phyloP scores from a whole-genome alignment of 2,329 filamentous ascomycete genomes.

The Fusarium mexicanum region DNA sequence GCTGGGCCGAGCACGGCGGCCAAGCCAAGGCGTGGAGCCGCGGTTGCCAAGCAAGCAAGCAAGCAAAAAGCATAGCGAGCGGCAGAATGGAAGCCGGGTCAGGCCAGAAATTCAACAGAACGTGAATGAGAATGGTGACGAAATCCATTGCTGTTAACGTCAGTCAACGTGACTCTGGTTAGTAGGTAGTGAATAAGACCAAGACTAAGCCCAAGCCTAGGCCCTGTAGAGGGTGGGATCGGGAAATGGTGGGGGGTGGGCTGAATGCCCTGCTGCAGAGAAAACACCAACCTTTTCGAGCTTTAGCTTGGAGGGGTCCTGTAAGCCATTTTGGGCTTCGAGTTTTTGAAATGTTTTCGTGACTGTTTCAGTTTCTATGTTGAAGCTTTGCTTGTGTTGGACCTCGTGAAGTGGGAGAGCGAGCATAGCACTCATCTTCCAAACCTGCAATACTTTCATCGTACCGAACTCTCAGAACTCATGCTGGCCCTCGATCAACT shows the following conservation, averaged over 20 bases:
- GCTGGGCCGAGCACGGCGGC: constrained; percentile 1
- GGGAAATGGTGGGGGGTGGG: constrained; percentile 34
- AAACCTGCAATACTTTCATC: background rate
- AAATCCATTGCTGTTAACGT: constrained; percentile 21
- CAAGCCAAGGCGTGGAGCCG: constrained; percentile 22
- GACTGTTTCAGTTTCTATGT: background rate
- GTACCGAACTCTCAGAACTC: background rate
- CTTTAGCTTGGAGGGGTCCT: constrained; percentile 25
- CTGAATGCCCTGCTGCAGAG: background rate
- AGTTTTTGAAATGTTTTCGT: constrained; percentile 2
- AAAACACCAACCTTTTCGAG: constrained; percentile 22
- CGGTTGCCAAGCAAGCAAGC: constrained; percentile 2
- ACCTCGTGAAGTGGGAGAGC: background rate
- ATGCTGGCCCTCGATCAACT: background rate
- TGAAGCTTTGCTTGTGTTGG: background rate
- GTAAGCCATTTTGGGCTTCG: constrained; percentile 10
- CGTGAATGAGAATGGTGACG: constrained; percentile 26
- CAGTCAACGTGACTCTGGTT: background rate
- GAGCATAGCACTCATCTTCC: background rate
- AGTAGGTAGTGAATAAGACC: background rate
- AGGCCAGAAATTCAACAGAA: constrained; percentile 5
- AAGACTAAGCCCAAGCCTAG: constrained; percentile 1
- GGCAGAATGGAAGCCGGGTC: constrained; percentile 21
- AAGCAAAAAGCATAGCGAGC: background rate
- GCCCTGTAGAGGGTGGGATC: constrained; percentile 32